A percentile compares a stretch with the other conserved stretches of the same genome.
Evolutionary conservation across 1,139 yeast genomes (phyloP).

Genomic region (Williopsis jadinii): DNA sequence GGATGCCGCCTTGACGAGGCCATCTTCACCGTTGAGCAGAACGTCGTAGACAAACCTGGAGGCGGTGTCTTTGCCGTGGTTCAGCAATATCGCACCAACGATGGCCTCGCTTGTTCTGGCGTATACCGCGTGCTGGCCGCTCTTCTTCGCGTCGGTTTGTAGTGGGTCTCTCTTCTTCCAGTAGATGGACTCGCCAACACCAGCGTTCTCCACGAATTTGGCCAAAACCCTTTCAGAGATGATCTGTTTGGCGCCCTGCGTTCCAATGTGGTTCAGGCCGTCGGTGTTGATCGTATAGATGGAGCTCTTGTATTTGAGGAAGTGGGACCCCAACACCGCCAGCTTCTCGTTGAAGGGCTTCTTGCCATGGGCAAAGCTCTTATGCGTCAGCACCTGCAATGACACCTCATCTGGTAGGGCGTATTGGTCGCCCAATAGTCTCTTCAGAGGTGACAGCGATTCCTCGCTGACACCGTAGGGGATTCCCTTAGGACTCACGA

Average conservation of each 20-base stretch:
- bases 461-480: constrained; percentile 37
- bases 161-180: constrained; percentile 62
- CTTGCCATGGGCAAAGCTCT: constrained; percentile 87
- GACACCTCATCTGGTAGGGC: constrained; percentile 36
- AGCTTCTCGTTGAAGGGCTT: constrained; percentile 86
- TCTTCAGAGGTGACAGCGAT: constrained; percentile 7
- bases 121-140: constrained; percentile 52
- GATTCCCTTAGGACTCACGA: constrained; percentile 48
- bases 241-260: constrained; percentile 43
- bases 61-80: constrained; percentile 57
- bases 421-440: constrained; percentile 30
- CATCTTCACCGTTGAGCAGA: constrained; percentile 24
- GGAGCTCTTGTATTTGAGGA: constrained; percentile 47
- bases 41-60: constrained; percentile 49
- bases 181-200: constrained; percentile 53
- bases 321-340: constrained; percentile 69
- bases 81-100: constrained; percentile 71
- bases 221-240: constrained; percentile 46
- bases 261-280: constrained; percentile 53
- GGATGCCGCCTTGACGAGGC: constrained; percentile 9
- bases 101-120: constrained; percentile 70
- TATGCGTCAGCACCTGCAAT: constrained; percentile 81
- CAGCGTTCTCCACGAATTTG: constrained; percentile 41
- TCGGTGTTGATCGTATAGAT: constrained; percentile 23
- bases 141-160: constrained; percentile 41